Evolutionary conservation across 2,329 filamentous ascomycete genomes (phyloP).

Genomic region (Fusarium chaquense): DNA sequence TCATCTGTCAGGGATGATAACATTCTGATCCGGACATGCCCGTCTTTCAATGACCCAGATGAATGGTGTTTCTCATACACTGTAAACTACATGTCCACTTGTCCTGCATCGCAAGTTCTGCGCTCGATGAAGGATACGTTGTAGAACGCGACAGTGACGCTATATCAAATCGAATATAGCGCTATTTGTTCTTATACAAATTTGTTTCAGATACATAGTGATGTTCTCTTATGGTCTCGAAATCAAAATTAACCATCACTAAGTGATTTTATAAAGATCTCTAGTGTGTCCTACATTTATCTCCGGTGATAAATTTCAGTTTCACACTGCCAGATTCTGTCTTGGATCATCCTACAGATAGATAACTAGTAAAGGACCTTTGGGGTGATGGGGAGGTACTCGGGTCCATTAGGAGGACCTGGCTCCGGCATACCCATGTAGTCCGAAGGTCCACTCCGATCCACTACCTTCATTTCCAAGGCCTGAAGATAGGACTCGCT

Average conservation of each 20-base stretch:
- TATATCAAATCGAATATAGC: too few relatives aligned
- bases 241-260: fast-evolving
- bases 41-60: too few relatives aligned
- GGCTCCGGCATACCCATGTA: conserved; percentile 7
- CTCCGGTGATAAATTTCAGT: neutral
- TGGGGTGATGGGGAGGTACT: neutral
- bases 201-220: too few relatives aligned
- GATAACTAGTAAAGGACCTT: neutral
- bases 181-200: too few relatives aligned
- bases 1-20: too few relatives aligned
- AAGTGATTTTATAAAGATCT: neutral
- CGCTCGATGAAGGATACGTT: too few relatives aligned
- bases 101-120: too few relatives aligned
- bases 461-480: neutral
- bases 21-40: too few relatives aligned
- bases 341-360: fast-evolving
- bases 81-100: too few relatives aligned
- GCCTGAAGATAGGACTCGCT: neutral
- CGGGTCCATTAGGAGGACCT: neutral
- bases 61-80: too few relatives aligned
- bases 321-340: neutral
- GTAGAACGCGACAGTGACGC: too few relatives aligned
- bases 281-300: neutral
- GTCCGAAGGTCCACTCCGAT: neutral
- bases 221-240: neutral